phyloP scores from a whole-genome alignment of 1,139 yeast genomes.

The Candida sp. region DNA sequence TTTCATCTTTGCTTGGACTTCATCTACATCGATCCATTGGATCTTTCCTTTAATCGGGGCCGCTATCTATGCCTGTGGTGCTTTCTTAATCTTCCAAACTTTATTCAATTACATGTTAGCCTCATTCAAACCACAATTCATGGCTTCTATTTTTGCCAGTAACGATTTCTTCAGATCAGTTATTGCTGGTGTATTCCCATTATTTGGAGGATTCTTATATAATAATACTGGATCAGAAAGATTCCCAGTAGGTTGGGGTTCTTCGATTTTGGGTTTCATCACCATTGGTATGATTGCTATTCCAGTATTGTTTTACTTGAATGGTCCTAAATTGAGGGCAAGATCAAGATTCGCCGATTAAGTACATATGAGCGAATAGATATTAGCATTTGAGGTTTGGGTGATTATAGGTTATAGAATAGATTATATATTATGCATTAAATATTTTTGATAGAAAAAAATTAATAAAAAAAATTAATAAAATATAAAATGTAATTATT shows the following conservation, averaged over 20 bases:
- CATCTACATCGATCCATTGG: slow-evolving; percentile 26
- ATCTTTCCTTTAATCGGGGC: slow-evolving; percentile 29
- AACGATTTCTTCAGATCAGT: slow-evolving; percentile 24
- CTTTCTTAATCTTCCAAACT: slow-evolving; percentile 29
- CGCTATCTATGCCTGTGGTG: slow-evolving; percentile 24
- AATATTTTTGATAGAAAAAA: no score
- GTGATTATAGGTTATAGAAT: no score
- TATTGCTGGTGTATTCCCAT: slow-evolving; percentile 30
- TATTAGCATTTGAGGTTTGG: no score
- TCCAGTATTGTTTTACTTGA: slow-evolving; percentile 45
- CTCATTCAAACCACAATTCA: slow-evolving; percentile 42
- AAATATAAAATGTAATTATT: no score
- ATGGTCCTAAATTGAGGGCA: slow-evolving; percentile 31
- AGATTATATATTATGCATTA: no score
- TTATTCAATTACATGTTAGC: slow-evolving; percentile 56
- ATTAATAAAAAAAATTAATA: no score
- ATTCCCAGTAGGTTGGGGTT: slow-evolving; percentile 63
- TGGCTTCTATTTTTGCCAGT: slow-evolving; percentile 31
- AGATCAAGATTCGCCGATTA: slow-evolving; percentile 44
- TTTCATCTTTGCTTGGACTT: slow-evolving; percentile 32
- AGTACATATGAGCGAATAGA: no score
- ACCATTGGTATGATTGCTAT: slow-evolving; percentile 59
- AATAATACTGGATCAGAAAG: slow-evolving; percentile 25
- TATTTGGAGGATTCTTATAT: slow-evolving; percentile 44
- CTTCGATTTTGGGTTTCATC: slow-evolving; percentile 52